phyloP scores from a whole-genome alignment of 441 rosid species.

The Omphalea diandra region DNA sequence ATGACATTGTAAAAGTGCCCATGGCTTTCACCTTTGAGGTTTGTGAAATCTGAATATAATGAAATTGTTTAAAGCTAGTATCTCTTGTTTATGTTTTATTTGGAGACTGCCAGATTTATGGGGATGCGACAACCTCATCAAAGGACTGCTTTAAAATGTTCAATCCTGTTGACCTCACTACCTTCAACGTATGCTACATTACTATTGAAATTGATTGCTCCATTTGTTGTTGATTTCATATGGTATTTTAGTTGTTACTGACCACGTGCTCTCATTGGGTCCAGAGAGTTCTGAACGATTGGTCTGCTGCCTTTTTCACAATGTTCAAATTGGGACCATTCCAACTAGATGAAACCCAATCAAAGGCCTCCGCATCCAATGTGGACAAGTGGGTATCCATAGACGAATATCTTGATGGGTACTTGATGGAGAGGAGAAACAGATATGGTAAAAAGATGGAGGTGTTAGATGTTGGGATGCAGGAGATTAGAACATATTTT shows the following conservation, averaged over 20 bases:
- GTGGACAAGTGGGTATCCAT: conserved; percentile 76
- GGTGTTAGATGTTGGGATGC: conserved; percentile 93
- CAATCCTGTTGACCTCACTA: conserved; percentile 74
- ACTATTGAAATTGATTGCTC: not conserved
- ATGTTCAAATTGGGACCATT: conserved; percentile 67
- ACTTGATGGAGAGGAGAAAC: conserved; percentile 83
- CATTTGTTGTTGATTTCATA: not conserved
- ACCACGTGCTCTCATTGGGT: conserved; percentile 10
- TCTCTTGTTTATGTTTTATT: conserved; percentile 16
- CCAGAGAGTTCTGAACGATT: conserved; percentile 90
- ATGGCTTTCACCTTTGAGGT: conserved; percentile 99
- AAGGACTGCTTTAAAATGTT: conserved; percentile 96
- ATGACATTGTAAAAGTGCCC: conserved; percentile 76
- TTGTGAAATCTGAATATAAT: conserved; percentile 26
- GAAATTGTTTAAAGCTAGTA: conserved; percentile 10
- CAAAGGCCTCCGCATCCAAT: conserved; percentile 36
- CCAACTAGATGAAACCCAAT: conserved; percentile 40
- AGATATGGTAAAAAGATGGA: conserved; percentile 88
- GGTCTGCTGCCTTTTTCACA: conserved; percentile 88
- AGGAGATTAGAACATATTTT: conserved; percentile 93
- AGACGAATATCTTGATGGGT: conserved; percentile 91
- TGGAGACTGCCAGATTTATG: conserved; percentile 63
- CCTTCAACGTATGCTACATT: conserved; percentile 60
- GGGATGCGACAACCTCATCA: conserved; percentile 59
- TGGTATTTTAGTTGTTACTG: no score